These are phyloP conservation scores for Conringia planisiliqua DNA, from an alignment of 345 rosid genomes.

Conservation along the genomic window DNA sequence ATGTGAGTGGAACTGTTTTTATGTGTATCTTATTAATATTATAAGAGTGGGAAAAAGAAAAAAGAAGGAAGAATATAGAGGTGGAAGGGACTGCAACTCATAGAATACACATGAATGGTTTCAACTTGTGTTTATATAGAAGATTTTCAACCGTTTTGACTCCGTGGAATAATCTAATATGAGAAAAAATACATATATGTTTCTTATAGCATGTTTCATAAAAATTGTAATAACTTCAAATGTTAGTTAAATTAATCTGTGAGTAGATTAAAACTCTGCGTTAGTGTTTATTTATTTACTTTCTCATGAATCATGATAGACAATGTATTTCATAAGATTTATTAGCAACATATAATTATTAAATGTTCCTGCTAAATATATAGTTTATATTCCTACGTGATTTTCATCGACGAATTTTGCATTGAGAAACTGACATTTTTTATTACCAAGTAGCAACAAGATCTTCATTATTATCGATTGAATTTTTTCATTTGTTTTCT, in stretches of 20 bases:
- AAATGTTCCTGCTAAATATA: not conserved
- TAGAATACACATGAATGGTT: conserved; percentile 9
- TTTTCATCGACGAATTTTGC: not conserved
- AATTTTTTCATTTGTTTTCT: not conserved
- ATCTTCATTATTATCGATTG: not conserved
- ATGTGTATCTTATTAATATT: not conserved
- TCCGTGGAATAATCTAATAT: not conserved
- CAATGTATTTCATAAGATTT: not conserved
- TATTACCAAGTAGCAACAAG: not conserved
- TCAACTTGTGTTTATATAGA: conserved; percentile 31
- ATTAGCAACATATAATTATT: not conserved
- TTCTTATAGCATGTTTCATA: conserved; percentile 3
- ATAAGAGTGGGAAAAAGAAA: not conserved
- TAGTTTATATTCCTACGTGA: not conserved
- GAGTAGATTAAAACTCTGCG: not conserved
- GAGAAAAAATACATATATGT: not conserved
- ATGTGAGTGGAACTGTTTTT: not conserved
- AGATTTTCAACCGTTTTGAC: not conserved
- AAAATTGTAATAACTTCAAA: not conserved
- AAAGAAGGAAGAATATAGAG: not conserved
- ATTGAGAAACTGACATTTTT: not conserved
- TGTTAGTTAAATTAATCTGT: not conserved
- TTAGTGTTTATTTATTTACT: not conserved
- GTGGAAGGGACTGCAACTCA: conserved; percentile 10
- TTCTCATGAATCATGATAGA: not conserved